Evolutionary conservation across 2,329 filamentous ascomycete species (phyloP), one percentile per base, ranked within the genome.

Genomic region (Verticillium nubilum): DNA sequence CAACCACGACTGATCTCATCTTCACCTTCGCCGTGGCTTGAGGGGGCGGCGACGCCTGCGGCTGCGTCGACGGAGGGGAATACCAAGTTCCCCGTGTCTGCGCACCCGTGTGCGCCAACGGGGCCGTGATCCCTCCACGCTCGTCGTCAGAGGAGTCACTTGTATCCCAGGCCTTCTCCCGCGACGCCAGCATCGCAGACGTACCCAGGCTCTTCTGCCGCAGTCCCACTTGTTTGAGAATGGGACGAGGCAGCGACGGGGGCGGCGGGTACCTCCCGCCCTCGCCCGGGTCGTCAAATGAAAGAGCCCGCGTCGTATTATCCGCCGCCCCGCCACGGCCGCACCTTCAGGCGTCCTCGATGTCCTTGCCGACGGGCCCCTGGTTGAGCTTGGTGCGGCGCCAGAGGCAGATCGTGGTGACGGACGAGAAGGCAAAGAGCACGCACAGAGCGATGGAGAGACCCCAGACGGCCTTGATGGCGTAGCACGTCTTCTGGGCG

Each of bases 381-480:
- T 50, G 42, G 13, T 63, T 61, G 52, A 73, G 69, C 74, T 83
- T 84, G 68, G 81, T 76, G 66, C 83, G 81, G 63, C 83, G 81
- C 84, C 86, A 90, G 42, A 91, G 76, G 65, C 85, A 85, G 59
- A 78, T 73, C 29, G 80, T 82, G 53, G 83, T 79, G 56, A 88
- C 73, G 53, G 80, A 76, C 2, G 86, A 88, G 61, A 90, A 81
- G 62, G 84, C 80, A 68, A 90, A 91, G 35, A 91, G 76, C 52
- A 90, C 83, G 72, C 87, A 92, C 56, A 96, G 82, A 4, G 87
- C 87, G 73, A 97, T 93, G 72, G 86, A 85, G 61, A 97, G 75
- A 1, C 92, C 92, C 93, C 92, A 97, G 65, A 95, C 85, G 17
- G 89, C 85, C 81, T 96, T 96, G 72, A 92, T 86, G 78, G 95